Base-by-base conservation (phyloP, 2,329 filamentous ascomycete species). In the Pseudopithomyces chartarum region DNA sequence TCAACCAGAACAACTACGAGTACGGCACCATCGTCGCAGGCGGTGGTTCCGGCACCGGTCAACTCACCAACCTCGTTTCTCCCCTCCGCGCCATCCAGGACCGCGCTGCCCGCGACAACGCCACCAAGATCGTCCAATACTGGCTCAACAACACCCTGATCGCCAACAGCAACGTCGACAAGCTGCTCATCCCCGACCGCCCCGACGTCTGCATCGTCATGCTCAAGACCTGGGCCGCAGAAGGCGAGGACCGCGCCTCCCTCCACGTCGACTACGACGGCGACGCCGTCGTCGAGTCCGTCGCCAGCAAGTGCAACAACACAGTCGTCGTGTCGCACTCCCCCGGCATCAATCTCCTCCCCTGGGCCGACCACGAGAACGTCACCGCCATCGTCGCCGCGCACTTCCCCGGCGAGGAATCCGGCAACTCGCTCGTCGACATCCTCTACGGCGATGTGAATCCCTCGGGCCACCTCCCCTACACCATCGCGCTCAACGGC, bases 381-480 rank as follows among this genome's bases (percentile, higher is more conserved):
- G 70, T 79, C n/a, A 78, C 72, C 10, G 76, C 74, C 17, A 79
- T 80, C 55, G 61, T 80, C 3, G 73, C 73, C 11, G 77, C 77
- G 2, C 76, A 79, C 56, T 72, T 72, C 48, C 75, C 76, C 3
- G 78, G 78, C n/a, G 69, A 79, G 59, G 74, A 79, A 61, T 67
- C 65, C 13, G 77, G 77, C 17, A 68, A 79, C 65, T 73, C 73
- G 10, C 64, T 79, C 42, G 71, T 73, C 36, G 77, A 79, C 50
- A 62, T 79, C 2, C 79, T 97, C 2, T 91, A 93, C 57, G 93
- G 93, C 7, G 84, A 89, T 22, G 83, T 87, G 11, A 94, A 92
- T 67, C 88, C 88, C 0, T 91, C 86, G 48, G 92, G 93, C 19
- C 89, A 90, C 55, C 79, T 97, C 2, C 92, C 93, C 0, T 97